Conservation (phyloP, 495 filamentous ascomycete genomes). For the Penicillium verhagenii region DNA sequence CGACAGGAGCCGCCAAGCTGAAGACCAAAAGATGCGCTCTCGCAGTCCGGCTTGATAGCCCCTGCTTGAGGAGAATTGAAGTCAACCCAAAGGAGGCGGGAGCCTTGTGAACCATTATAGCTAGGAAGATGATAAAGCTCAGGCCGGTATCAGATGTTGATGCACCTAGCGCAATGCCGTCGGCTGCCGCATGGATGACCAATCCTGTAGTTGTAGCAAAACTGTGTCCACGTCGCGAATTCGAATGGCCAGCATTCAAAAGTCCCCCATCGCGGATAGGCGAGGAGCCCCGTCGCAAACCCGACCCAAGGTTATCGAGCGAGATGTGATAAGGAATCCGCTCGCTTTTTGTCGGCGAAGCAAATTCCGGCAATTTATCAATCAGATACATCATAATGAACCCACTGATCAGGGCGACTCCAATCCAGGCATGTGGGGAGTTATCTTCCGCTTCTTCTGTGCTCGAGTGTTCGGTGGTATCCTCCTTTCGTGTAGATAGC, state of each 20-base stretch:
- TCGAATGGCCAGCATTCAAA: conserved; percentile 32
- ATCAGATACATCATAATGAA: conserved; percentile 98
- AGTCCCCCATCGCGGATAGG: conserved; percentile 40
- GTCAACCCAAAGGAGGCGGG: conserved; percentile 95
- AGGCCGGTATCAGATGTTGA: conserved; percentile 72
- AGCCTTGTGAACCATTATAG: conserved; percentile 96
- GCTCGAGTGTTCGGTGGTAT: conserved; percentile 34
- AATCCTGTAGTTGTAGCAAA: conserved; percentile 83
- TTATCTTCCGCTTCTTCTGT: conserved; percentile 35
- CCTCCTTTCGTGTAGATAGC: conserved; percentile 28
- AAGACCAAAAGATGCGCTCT: conserved; percentile 86
- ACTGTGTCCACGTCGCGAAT: conserved; percentile 36
- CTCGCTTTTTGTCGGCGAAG: conserved; percentile 53
- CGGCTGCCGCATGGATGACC: conserved; percentile 96
- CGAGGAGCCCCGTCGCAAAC: conserved; percentile 52
- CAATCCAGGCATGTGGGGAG: conserved; percentile 71
- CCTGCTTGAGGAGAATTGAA: conserved; percentile 82
- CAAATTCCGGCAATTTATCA: conserved; percentile 78
- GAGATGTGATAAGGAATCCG: conserved; percentile 70
- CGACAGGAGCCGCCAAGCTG: conserved; percentile 84
- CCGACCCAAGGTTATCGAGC: conserved; percentile 69
- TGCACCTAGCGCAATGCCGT: conserved; percentile 93
- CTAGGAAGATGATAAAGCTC: conserved; percentile 87
- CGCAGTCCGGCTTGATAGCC: conserved; percentile 79
- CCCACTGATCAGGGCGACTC: conserved; percentile 79